Evolutionary conservation across 1,139 yeast genomes (phyloP).

Genomic region (Blastobotrys capitulatus): DNA sequence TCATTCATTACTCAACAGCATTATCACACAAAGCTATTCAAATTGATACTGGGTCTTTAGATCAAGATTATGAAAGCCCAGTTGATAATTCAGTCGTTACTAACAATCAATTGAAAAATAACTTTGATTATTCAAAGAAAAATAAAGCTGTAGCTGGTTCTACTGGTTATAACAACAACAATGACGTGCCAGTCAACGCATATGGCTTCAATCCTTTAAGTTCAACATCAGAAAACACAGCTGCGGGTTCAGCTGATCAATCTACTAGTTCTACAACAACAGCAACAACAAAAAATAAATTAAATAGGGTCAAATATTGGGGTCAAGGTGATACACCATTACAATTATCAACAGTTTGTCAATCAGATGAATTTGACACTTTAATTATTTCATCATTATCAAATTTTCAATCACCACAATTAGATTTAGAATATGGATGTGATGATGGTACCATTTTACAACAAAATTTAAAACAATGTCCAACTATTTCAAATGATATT

Average conservation of each 20-base stretch:
- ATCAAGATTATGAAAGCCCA: background rate
- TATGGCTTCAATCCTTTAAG: background rate
- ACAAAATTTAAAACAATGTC: conserved; percentile 33
- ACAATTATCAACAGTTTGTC: conserved; percentile 61
- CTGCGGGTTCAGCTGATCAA: background rate
- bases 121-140: background rate
- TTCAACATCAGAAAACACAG: background rate
- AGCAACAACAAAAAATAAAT: too few relatives aligned
- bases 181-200: background rate
- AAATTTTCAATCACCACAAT: background rate
- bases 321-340: conserved; percentile 72
- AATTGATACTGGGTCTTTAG: background rate
- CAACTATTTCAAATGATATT: conserved; percentile 54
- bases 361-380: conserved; percentile 23
- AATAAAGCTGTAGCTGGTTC: background rate
- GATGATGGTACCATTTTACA: conserved; percentile 24
- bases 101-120: too few relatives aligned
- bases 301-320: conserved; percentile 70
- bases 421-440: conserved; percentile 44
- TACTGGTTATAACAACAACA: background rate
- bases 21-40: too few relatives aligned
- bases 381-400: conserved; percentile 68
- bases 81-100: background rate
- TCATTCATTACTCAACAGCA: too few relatives aligned
- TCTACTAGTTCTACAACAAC: background rate